Evolutionary conservation across 1,284 basidiomycete species (phyloP).

Genomic region (Microbotryum violaceum): DNA sequence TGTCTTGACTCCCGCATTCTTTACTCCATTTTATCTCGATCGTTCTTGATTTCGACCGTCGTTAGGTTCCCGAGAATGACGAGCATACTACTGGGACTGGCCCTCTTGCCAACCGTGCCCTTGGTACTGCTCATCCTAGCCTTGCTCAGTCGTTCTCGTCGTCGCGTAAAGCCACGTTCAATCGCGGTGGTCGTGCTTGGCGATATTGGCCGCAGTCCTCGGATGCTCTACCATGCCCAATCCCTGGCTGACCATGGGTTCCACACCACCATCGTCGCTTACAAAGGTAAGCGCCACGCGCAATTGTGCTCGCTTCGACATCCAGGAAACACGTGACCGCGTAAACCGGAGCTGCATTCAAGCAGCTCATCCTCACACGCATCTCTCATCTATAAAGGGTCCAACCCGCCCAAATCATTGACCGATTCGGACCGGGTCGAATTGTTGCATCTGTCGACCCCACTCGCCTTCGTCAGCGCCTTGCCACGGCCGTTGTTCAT

Average conservation of each 20-base stretch:
- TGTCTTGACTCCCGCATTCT: neutral
- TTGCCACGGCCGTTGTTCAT: conserved; percentile 59
- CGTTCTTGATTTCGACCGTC: too few species aligned
- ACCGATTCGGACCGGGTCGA: conserved; percentile 56
- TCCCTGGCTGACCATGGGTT: conserved; percentile 78
- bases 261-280: conserved; percentile 75
- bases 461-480: conserved; percentile 51
- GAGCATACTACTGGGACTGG: neutral
- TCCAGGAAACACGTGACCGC: neutral
- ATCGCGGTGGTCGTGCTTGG: conserved; percentile 88
- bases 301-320: neutral
- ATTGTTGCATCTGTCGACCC: conserved; percentile 59
- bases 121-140: neutral
- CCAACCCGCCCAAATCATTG: conserved; percentile 62
- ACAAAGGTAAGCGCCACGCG: conserved; percentile 53
- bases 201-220: conserved; percentile 87
- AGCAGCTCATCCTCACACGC: neutral
- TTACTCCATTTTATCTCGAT: neutral
- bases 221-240: conserved; percentile 98
- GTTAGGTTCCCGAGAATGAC: neutral
- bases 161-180: conserved; percentile 35
- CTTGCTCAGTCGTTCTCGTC: neutral
- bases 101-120: neutral
- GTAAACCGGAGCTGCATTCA: neutral
- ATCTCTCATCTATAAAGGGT: conserved; percentile 49